Percentiles rank a stretch among this genome's conserved stretches.
Evolutionary conservation across 768 basidiomycete genomes (phyloP).

Genomic region (Xerocomus potaroensis): DNA sequence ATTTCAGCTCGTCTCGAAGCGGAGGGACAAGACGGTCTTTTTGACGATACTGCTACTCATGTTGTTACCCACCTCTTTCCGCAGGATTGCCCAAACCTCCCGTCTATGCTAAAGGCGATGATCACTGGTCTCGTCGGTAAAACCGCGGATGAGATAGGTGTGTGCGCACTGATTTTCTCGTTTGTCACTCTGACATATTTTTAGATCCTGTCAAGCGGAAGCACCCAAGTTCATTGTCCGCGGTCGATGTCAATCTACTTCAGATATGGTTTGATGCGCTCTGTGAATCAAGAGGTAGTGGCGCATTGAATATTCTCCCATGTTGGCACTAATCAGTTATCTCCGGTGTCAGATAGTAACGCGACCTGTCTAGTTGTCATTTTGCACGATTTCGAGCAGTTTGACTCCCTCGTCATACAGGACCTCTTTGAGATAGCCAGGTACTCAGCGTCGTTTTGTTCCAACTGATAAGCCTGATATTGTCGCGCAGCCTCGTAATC

Average conservation of each 20-base stretch:
- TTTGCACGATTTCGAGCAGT: slow-evolving; percentile 72
- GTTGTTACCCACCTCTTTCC: slow-evolving; percentile 52
- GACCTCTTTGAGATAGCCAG: slow-evolving; percentile 73
- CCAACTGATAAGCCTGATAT: background rate
- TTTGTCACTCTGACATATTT: background rate
- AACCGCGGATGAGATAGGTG: slow-evolving; percentile 29
- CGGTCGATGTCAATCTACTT: slow-evolving; percentile 58
- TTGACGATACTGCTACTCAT: slow-evolving; percentile 19
- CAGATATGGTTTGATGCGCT: slow-evolving; percentile 54
- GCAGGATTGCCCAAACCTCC: slow-evolving; percentile 50
- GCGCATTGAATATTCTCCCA: background rate
- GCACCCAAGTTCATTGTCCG: slow-evolving; percentile 48
- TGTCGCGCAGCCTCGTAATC: slow-evolving; percentile 43
- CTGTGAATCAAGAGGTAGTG: slow-evolving; percentile 36
- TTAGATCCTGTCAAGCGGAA: slow-evolving; percentile 42
- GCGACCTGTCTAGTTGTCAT: slow-evolving; percentile 49
- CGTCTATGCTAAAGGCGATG: slow-evolving; percentile 50
- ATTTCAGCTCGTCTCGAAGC: slow-evolving; percentile 36
- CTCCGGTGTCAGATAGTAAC: slow-evolving; percentile 12
- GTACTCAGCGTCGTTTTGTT: slow-evolving; percentile 30
- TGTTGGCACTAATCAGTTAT: background rate
- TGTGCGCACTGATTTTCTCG: slow-evolving; percentile 14
- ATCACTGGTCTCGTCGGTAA: slow-evolving; percentile 50
- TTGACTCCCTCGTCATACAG: slow-evolving; percentile 57
- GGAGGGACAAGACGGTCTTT: slow-evolving; percentile 20